Base-by-base conservation (phyloP, 1,284 basidiomycete species). In the Gastroboletus turbinatus region DNA sequence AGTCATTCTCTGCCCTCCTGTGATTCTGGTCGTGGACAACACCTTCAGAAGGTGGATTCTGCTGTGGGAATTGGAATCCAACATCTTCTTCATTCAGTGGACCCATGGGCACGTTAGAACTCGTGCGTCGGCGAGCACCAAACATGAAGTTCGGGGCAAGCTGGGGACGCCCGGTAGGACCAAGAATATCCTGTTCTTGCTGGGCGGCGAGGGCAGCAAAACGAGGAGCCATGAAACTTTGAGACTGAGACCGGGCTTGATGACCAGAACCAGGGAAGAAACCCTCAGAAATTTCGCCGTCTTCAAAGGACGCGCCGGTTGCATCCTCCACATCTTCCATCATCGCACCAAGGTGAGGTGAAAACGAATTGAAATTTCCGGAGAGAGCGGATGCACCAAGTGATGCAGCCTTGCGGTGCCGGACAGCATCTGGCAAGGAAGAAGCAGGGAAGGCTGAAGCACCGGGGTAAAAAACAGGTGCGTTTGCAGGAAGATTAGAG, bases 91-190 rank as follows among this genome's bases (percentile, higher is more conserved):
- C 90, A 58, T 81, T 88, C 68, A 91, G 77, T 33, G 88, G 88
- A 2, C 82, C 88, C 75, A 88, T 80, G 14, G 81, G 77, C 13
- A 79, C 74, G 40, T 71, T 72, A 16, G 73, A 68, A 58, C 73
- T 77, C 55, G 77, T 75, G 44, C 82, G 82, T 65, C 84, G 84
- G 59, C 85, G 82, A 48, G 84, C 83, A 50, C 93, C 94, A 70
- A 96, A 96, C 78, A 89, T 92, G 75, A 96, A 96, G 40, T 81
- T 79, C 13, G 93, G 94, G 17, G 92, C 92, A 51, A 96, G 84
- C 69, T 95, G 92, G 32, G 93, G 93, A 56, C 93, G 85, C 40
- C 92, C 90, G 32, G 87, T 83, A 5, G 90, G 87, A n/a, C 90
- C 89, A 40, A 90, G 59, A 32, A 75, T 50, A 55, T 92, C 88